phyloP scores from a whole-genome alignment of 1,284 basidiomycete species.

The Kalmanozyma brasiliensis region DNA sequence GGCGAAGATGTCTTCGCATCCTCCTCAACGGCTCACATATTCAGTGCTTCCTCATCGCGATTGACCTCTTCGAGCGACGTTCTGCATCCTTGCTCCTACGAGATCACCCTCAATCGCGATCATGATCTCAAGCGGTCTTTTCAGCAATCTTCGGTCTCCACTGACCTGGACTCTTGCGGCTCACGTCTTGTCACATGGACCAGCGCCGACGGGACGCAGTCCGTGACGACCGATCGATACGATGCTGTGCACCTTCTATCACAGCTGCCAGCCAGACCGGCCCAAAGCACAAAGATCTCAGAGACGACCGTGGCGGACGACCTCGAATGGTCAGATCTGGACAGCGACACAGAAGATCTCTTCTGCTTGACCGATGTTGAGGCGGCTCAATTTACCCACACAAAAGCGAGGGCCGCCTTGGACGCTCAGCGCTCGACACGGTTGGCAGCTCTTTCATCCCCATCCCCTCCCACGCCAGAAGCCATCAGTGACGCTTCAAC shows the following conservation, averaged over 20 bases:
- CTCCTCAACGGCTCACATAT: slow-evolving; percentile 14
- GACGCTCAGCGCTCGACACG: slow-evolving; percentile 14
- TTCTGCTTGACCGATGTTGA: slow-evolving; percentile 32
- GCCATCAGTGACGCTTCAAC: too few relatives aligned
- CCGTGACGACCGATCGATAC: slow-evolving; percentile 21
- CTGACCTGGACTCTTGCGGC: background rate
- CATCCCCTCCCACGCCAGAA: background rate
- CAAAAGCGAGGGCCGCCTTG: slow-evolving; percentile 3
- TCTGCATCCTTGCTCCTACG: slow-evolving; percentile 10
- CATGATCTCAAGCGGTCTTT: slow-evolving; percentile 8
- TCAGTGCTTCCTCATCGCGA: slow-evolving; percentile 3
- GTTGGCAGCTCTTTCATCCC: background rate
- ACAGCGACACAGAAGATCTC: slow-evolving; percentile 32
- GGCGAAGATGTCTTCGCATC: background rate
- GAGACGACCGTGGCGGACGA: background rate
- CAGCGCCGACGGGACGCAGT: slow-evolving; percentile 1
- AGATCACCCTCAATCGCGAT: slow-evolving; percentile 27
- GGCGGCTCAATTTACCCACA: slow-evolving; percentile 7
- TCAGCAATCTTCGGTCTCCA: background rate
- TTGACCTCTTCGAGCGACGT: too few relatives aligned
- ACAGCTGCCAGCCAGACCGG: slow-evolving; percentile 1
- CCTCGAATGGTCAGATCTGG: slow-evolving; percentile 33
- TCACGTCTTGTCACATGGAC: slow-evolving; percentile 28
- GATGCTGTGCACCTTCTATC: slow-evolving; percentile 34
- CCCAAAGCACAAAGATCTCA: background rate